Evolutionary conservation across 108 stramenopile species (phyloP).

Genomic region (Ochromonas danica): DNA sequence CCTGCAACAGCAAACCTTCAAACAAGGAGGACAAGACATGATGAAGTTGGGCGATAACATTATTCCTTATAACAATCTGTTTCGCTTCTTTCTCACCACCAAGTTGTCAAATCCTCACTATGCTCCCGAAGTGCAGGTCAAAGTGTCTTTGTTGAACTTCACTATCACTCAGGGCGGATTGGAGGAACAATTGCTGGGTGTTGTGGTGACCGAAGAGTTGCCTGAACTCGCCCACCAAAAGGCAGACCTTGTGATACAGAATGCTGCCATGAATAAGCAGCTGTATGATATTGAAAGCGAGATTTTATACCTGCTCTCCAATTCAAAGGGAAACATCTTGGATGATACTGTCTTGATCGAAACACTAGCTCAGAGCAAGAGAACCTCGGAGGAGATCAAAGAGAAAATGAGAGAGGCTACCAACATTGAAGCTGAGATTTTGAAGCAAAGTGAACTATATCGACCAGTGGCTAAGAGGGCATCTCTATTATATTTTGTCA

Average conservation of each 20-base stretch:
- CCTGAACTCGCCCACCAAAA: slow-evolving; percentile 51
- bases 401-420: slow-evolving; percentile 61
- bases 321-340: slow-evolving; percentile 63
- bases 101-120: slow-evolving; percentile 69
- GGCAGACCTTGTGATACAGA: slow-evolving; percentile 53
- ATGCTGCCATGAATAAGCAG: slow-evolving; percentile 64
- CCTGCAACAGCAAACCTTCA: slow-evolving; percentile 65
- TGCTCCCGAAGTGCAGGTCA: slow-evolving; percentile 63
- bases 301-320: slow-evolving; percentile 56
- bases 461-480: slow-evolving; percentile 64
- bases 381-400: slow-evolving; percentile 59
- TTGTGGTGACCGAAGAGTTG: slow-evolving; percentile 59
- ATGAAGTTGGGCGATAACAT: slow-evolving; percentile 65
- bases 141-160: slow-evolving; percentile 65
- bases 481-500: slow-evolving; percentile 60
- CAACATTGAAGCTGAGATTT: slow-evolving; percentile 61
- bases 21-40: slow-evolving; percentile 66
- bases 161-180: slow-evolving; percentile 64
- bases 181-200: slow-evolving; percentile 67
- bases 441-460: slow-evolving; percentile 59
- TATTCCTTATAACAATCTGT: slow-evolving; percentile 64
- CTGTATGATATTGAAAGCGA: slow-evolving; percentile 62
- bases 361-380: slow-evolving; percentile 63
- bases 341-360: slow-evolving; percentile 67
- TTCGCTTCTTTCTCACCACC: slow-evolving; percentile 65